These are phyloP conservation scores for Bisporella sp. DNA, from an alignment of 2,329 filamentous ascomycete genomes.

Conservation along the genomic window DNA sequence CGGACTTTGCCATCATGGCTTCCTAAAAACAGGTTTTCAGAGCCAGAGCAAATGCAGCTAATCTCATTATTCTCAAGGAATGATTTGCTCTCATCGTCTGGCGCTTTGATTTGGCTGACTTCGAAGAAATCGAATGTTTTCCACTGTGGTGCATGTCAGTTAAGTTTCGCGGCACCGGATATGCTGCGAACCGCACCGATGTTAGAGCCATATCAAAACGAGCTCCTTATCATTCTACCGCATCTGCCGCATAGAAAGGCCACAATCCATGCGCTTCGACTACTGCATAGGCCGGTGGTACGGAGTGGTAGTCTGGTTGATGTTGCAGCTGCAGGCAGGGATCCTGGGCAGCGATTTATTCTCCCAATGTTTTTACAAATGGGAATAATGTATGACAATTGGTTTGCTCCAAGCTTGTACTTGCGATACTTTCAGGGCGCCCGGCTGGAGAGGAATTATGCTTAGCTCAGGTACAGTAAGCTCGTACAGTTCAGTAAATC, in stretches of 20 bases:
- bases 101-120: conserved; percentile 72
- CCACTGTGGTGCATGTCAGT: conserved; percentile 48
- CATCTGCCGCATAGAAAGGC: neutral
- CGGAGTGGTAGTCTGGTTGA: no score
- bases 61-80: conserved; percentile 80
- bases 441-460: no score
- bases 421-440: no score
- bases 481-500: no score
- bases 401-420: no score
- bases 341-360: no score
- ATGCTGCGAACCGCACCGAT: neutral
- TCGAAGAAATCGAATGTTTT: conserved; percentile 99
- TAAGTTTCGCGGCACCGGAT: neutral
- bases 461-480: no score
- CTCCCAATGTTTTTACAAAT: no score
- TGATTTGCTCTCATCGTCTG: conserved; percentile 70
- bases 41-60: conserved; percentile 77
- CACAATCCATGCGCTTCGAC: no score
- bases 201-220: neutral
- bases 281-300: no score
- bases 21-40: conserved; percentile 83
- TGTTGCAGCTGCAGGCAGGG: no score
- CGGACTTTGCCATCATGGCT: conserved; percentile 79
- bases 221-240: neutral
- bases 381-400: no score